phyloP scores from a whole-genome alignment of 306 rosid species.

The Dryas drummondii region DNA sequence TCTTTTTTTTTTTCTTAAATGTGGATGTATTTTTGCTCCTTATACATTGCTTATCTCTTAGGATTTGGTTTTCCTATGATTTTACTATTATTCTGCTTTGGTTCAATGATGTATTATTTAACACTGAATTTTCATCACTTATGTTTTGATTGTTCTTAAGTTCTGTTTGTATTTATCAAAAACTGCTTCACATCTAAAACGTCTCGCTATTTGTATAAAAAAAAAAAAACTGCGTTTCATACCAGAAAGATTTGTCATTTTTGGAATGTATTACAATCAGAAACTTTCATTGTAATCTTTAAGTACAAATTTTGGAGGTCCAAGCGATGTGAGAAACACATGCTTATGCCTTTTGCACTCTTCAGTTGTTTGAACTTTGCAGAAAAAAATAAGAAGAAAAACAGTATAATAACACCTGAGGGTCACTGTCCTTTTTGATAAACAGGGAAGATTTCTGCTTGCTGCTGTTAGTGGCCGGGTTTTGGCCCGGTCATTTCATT shows the following conservation, averaged over 20 bases:
- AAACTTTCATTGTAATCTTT: not conserved
- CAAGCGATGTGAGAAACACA: not conserved
- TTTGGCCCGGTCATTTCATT: conserved; percentile 93
- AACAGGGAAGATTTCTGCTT: conserved; percentile 96
- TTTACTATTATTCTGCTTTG: not conserved
- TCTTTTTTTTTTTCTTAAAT: too few relatives aligned
- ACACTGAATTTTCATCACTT: not conserved
- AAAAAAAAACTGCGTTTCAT: not conserved
- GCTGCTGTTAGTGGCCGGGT: conserved; percentile 98
- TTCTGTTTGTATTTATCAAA: not conserved
- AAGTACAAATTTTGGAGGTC: not conserved
- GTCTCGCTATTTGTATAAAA: not conserved
- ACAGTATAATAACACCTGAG: conserved; percentile 5
- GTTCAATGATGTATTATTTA: not conserved
- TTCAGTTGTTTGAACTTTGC: not conserved
- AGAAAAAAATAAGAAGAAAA: not conserved
- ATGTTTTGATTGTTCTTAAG: not conserved
- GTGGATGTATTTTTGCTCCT: not conserved
- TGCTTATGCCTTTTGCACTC: conserved; percentile 3
- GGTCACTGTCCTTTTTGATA: conserved; percentile 19
- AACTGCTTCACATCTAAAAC: not conserved
- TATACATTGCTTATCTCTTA: not conserved
- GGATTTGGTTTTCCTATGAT: not conserved
- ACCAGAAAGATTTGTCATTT: not conserved
- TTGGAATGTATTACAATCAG: not conserved